Conservation (phyloP, 345 rosid genomes). For the Pistacia atlantica region DNA sequence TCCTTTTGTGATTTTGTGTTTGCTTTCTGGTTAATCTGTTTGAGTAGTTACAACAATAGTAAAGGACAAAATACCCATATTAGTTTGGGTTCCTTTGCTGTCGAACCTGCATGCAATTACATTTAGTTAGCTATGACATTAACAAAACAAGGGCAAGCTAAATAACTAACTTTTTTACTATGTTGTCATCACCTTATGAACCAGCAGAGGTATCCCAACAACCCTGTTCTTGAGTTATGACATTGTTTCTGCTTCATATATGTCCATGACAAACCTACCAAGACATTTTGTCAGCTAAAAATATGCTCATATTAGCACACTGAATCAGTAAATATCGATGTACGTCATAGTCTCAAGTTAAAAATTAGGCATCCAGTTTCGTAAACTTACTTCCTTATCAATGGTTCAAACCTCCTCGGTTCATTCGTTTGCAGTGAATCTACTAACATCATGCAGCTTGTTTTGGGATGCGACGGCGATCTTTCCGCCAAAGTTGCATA, state of each 20-base stretch:
- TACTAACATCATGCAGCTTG: slow-evolving; percentile 45
- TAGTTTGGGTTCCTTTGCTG: slow-evolving; percentile 40
- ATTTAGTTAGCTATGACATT: neutral
- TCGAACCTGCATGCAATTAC: slow-evolving; percentile 36
- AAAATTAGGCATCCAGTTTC: neutral
- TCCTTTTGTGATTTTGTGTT: no score
- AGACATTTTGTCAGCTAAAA: no score
- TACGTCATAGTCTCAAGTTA: neutral
- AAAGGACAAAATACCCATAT: slow-evolving; percentile 50
- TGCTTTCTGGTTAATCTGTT: no score
- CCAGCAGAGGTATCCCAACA: slow-evolving; percentile 33
- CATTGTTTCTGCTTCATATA: no score
- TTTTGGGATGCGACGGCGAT: slow-evolving; percentile 25
- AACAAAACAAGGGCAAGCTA: neutral
- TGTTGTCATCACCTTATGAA: slow-evolving; percentile 39
- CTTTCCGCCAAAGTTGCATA: slow-evolving; percentile 45
- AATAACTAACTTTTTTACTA: neutral
- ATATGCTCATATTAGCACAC: neutral
- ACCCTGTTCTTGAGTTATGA: no score
- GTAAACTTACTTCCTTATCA: slow-evolving; percentile 36
- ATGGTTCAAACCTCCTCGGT: slow-evolving; percentile 42
- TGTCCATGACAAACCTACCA: no score
- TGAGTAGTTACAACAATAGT: slow-evolving; percentile 32
- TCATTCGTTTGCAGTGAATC: slow-evolving; percentile 46
- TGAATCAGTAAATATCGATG: no score